Base-by-base conservation (phyloP, 176 grass and related monocot species). In the Carex cristatella region DNA sequence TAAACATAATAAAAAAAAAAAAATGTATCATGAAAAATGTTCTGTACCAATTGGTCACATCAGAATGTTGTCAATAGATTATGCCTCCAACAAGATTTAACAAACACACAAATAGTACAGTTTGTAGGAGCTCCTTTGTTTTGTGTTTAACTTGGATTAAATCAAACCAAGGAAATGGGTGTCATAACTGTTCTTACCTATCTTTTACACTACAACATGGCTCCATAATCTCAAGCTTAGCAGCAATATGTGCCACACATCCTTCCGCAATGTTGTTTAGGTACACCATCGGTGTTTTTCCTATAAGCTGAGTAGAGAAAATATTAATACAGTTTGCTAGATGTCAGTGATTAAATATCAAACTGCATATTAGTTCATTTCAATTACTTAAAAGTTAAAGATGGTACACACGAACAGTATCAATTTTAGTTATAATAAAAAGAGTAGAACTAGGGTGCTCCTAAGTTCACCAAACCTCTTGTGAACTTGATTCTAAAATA, bases 181-280 rank as follows among this genome's bases (percentile, higher is more conserved):
- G 33, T 33, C 16, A 31, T 37, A 77, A 38, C 3, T 32, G 28
- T 12, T 14, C 37, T 62, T 42, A 93, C 95, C 95, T 94, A 81
- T 98, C 95, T 89, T 98, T 98, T 83, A 98, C 95, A 71, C 95
- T 98, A 80, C 95, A 93, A 46, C 95, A 98, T 38, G 95, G 95
- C 80, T 98, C 95, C 95, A 98, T 98, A 80, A 95, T 93, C 93
- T 98, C 95, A 19, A 98, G 95, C 89, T 98, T 98, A 78, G 91
- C 95, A 48, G 93, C 91, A 3, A 98, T 69, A 86, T 93, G 93
- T 60, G 93, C 93, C 8, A 91, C 89, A 57, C 86, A 93, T 31
- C 95, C 95, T 69, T 93, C 87, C 79, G 90, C 89, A 62, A 98
- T 86, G 14, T 90, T 98, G 73, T 98, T 98, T 64, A 95, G 91